A percentile compares a stretch with the other conserved stretches of the same genome.
phyloP scores from a whole-genome alignment of 805 yeast species.

The Candida boidinii region DNA sequence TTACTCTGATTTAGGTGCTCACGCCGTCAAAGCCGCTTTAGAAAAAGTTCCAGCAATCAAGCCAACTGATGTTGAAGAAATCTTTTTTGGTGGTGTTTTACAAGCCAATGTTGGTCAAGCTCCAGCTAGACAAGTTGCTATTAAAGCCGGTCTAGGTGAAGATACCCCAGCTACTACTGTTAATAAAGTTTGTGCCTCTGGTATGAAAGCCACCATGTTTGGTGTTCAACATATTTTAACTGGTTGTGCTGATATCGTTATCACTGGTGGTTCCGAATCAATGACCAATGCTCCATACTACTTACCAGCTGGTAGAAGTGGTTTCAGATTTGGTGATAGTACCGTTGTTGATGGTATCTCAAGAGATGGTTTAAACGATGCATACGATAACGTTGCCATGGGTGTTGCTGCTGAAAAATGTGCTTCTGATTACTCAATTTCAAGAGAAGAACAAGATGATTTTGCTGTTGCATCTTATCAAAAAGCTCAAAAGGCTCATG shows the following conservation, averaged over 20 bases:
- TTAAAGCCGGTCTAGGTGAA: conserved; percentile 79
- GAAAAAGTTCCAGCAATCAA: conserved; percentile 75
- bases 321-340: conserved; percentile 85
- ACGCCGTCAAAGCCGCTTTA: conserved; percentile 85
- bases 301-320: conserved; percentile 74
- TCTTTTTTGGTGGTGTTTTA: conserved; percentile 86
- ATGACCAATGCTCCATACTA: conserved; percentile 96
- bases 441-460: conserved; percentile 85
- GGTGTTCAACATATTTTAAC: conserved; percentile 87
- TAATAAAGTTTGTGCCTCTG: conserved; percentile 97
- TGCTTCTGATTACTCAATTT: conserved; percentile 67
- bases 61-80: conserved; percentile 76
- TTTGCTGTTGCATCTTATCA: conserved; percentile 80
- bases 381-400: conserved; percentile 83
- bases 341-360: conserved; percentile 79
- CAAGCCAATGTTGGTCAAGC: conserved; percentile 95
- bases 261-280: conserved; percentile 97
- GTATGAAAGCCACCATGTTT: conserved; percentile 81
- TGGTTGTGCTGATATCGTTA: conserved; percentile 86
- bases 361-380: conserved; percentile 91
- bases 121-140: conserved; percentile 96
- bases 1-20: conserved; percentile 83
- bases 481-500: conserved; percentile 77
- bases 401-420: conserved; percentile 97
- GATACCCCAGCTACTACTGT: conserved; percentile 80